These are phyloP conservation scores for Solanum megistacrolobum DNA, from an alignment of 257 asterid species.

Conservation along the genomic window DNA sequence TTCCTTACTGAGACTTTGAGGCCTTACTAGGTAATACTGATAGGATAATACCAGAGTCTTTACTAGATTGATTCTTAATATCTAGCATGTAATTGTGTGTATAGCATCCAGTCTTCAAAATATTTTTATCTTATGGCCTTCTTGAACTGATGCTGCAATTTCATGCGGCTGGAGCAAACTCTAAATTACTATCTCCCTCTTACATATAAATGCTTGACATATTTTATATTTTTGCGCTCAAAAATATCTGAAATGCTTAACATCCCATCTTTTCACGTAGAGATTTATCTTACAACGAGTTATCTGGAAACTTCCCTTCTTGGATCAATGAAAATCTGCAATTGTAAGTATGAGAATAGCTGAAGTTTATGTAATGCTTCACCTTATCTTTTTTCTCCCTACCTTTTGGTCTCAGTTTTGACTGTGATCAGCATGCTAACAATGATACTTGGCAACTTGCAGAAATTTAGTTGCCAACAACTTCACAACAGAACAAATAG, in stretches of 20 bases:
- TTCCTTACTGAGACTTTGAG: background rate
- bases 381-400: background rate
- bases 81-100: background rate
- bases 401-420: background rate
- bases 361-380: background rate
- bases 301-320: conserved; percentile 72
- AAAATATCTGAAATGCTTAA: background rate
- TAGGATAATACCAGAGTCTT: background rate
- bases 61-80: background rate
- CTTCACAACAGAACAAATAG: conserved; percentile 29
- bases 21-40: background rate
- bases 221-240: background rate
- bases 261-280: conserved; percentile 15
- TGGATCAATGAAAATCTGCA: conserved; percentile 43
- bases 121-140: background rate
- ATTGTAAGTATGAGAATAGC: conserved; percentile 31
- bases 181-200: background rate
- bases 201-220: background rate
- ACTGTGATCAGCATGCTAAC: background rate
- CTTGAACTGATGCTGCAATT: background rate
- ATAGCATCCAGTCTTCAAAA: background rate
- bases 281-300: conserved; percentile 62
- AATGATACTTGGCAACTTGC: background rate
- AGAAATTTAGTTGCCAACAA: conserved; percentile 76
- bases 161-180: background rate